Percentiles rank a stretch among this genome's conserved stretches.
These are phyloP conservation scores for Macrotyloma uniflorum DNA, from an alignment of 306 rosid genomes.

Conservation along the genomic window DNA sequence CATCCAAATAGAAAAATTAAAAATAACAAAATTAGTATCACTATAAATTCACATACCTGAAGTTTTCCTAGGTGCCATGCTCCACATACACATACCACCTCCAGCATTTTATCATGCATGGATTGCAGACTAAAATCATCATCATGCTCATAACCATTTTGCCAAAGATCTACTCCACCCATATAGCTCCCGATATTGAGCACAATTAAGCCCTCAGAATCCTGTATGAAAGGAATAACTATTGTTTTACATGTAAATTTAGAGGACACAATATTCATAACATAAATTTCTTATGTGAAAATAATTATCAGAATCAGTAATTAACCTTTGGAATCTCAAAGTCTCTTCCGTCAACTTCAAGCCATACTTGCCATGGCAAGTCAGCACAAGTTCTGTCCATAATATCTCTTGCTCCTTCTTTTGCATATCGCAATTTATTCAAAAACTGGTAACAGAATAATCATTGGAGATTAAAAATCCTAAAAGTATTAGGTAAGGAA, in stretches of 20 bases:
- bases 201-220: conserved; percentile 80
- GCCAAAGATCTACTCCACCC: conserved; percentile 92
- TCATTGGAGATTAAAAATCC: conserved; percentile 32
- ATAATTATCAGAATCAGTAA: conserved; percentile 3
- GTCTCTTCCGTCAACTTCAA: conserved; percentile 81
- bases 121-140: conserved; percentile 65
- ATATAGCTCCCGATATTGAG: conserved; percentile 84
- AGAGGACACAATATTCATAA: conserved; percentile 12
- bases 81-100: conserved; percentile 77
- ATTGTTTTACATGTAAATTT: conserved; percentile 23
- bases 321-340: conserved; percentile 72
- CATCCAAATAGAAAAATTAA: conserved; percentile 11
- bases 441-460: conserved; percentile 53
- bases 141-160: conserved; percentile 68
- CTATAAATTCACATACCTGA: conserved; percentile 57
- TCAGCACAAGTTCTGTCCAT: conserved; percentile 88
- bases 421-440: conserved; percentile 75
- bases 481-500: conserved; percentile 24
- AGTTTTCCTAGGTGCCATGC: conserved; percentile 90
- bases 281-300: conserved; percentile 12
- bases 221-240: conserved; percentile 47
- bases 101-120: conserved; percentile 73
- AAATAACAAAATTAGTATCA: neutral
- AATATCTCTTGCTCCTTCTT: conserved; percentile 86
- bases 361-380: conserved; percentile 90